Evolutionary conservation across 1,284 basidiomycete species (phyloP).

Genomic region (Microbotryum violaceum): DNA sequence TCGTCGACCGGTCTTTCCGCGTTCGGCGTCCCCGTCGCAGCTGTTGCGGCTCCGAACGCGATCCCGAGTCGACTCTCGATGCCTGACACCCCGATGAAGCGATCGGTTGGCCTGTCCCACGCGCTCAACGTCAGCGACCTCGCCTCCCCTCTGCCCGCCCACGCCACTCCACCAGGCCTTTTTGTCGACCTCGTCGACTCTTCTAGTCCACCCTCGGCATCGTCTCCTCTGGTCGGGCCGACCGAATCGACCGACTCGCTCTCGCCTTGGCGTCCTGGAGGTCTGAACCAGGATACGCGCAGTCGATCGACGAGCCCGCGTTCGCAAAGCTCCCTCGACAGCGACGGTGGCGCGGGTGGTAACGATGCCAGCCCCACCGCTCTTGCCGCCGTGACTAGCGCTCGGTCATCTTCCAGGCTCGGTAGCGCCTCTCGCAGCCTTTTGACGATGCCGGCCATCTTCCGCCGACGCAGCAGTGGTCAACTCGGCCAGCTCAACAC

Average conservation of each 20-base stretch:
- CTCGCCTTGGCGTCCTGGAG: conserved; percentile 9
- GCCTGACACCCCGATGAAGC: conserved; percentile 43
- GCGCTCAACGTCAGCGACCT: background rate
- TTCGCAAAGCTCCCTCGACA: too few species aligned
- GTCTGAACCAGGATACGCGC: too few species aligned
- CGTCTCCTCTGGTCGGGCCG: background rate
- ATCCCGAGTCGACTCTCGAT: conserved; percentile 27
- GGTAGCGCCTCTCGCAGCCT: too few species aligned
- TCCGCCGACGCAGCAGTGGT: conserved; percentile 32
- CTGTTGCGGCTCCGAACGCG: background rate
- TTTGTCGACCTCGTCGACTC: background rate
- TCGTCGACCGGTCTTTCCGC: too few species aligned
- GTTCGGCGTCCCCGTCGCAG: background rate
- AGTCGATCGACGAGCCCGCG: too few species aligned
- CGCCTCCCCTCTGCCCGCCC: too few species aligned
- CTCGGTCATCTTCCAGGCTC: too few species aligned
- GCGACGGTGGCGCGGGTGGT: too few species aligned
- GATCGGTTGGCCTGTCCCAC: conserved; percentile 15
- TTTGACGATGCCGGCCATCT: conserved; percentile 15
- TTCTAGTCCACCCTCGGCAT: background rate
- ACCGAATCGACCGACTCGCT: conserved; percentile 10
- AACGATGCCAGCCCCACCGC: too few species aligned
- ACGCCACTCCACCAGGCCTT: background rate
- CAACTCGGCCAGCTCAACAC: conserved; percentile 19
- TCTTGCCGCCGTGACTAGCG: too few species aligned